Evolutionary conservation across 139 green algal genomes (phyloP), one percentile per base, ranked within the genome.

Genomic region (Yamagishiella unicocca): DNA sequence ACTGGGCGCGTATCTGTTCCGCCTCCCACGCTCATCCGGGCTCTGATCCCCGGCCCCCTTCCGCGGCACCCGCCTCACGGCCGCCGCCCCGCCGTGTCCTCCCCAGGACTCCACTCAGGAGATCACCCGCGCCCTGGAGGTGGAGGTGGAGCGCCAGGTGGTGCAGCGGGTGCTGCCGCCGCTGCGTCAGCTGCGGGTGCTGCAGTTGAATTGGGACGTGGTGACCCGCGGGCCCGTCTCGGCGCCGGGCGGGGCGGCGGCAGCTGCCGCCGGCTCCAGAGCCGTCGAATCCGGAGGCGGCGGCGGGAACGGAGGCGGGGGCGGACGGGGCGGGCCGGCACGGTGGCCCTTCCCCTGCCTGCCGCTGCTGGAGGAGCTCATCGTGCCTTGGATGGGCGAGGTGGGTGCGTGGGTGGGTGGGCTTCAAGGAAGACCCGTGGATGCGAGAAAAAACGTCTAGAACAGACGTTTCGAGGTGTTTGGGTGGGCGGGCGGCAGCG

Each of bases 141-240:
- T 29, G 66, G 66, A 74, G 31, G 80, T 77, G 64, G 80, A 77
- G 64, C 80, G 64, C 22, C 80, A 78, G 45, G 21, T 86, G 43
- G 29, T 86, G 31, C 7, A 40, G n/a, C 62, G 64, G 33, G 43
- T 86, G n/a, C 80, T 86, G 64, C 80, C 80, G 62, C 80, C 80
- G 7, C 64, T 86, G 5, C 17, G 14, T 0, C 79, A 85, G 42
- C 79, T 85, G n/a, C 12, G 29, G 2, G 24, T 50, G n/a, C 79
- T 85, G 31, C n/a, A 53, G n/a, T 27, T 85, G 17, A 85, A 75
- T 40, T 85, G 79, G 79, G 40, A 85, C 79, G 19, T 85, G 7
- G 55, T 84, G 35, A 83, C 76, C 46, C 76, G 54, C 24, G 54
- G 76, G 43, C 76, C 76, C 7, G 9, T 71, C 4, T 53, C 25